Percentiles rank a stretch among this genome's conserved stretches.
These are phyloP conservation scores for Pseudogymnoascus pannorum DNA, from an alignment of 2,329 filamentous ascomycete species.

Conservation along the genomic window DNA sequence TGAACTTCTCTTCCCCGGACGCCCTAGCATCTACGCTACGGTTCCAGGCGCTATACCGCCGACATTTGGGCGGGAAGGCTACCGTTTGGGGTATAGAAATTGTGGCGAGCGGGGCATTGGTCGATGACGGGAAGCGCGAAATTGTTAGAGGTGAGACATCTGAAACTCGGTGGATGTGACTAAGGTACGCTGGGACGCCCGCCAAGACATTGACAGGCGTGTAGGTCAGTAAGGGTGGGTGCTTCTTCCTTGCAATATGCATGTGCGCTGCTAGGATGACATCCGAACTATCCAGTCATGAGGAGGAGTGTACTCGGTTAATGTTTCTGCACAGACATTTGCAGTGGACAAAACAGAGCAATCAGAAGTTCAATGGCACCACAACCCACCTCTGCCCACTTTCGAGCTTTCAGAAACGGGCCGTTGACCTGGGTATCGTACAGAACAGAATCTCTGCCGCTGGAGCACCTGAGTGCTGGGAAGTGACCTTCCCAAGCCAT, in stretches of 20 bases:
- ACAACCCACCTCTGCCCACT: not conserved
- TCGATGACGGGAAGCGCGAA: not conserved
- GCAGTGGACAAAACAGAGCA: not conserved
- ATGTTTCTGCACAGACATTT: conserved; percentile 2
- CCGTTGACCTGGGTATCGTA: conserved; percentile 1
- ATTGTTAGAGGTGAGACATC: conserved; percentile 20
- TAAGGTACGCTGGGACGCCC: conserved; percentile 3
- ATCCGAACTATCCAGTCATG: not conserved
- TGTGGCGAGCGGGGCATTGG: not conserved
- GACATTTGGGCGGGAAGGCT: not conserved
- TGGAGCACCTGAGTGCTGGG: not conserved
- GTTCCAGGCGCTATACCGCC: conserved; percentile 1
- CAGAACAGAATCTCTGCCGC: conserved; percentile 8
- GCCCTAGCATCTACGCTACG: not conserved
- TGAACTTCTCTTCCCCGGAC: conserved; percentile 2
- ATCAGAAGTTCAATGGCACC: not conserved
- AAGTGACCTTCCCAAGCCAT: conserved; percentile 3
- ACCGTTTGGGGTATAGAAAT: conserved; percentile 2
- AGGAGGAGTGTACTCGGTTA: not conserved
- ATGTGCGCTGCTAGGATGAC: not conserved
- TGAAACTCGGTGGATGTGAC: conserved; percentile 4
- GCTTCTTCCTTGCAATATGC: not conserved
- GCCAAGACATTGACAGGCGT: conserved; percentile 3
- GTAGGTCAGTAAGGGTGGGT: not conserved
- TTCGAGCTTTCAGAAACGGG: conserved; percentile 1